Conservation (phyloP, 352 stramenopile species). For the Phytophthora meadii region DNA sequence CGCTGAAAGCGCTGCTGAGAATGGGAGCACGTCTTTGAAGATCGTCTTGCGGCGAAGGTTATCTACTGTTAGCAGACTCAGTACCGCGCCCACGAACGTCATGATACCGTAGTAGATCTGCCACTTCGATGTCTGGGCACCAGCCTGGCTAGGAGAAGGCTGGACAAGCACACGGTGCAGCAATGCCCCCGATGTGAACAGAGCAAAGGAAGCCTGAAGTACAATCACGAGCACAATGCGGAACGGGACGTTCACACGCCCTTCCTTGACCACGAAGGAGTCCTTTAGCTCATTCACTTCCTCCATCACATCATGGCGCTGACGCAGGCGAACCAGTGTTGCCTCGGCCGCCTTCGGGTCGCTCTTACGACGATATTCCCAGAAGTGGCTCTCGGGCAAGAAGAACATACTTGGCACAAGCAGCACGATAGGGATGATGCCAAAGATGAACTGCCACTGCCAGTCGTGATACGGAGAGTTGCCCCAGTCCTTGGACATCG, state of each 20-base stretch:
- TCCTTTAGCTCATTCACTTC: constrained; percentile 75
- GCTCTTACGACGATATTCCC: constrained; percentile 69
- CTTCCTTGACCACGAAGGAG: constrained; percentile 71
- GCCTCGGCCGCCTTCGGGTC: constrained; percentile 75
- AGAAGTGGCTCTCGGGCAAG: constrained; percentile 81
- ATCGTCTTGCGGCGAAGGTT: constrained; percentile 90
- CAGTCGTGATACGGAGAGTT: constrained; percentile 80
- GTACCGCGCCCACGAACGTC: constrained; percentile 67
- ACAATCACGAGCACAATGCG: constrained; percentile 65
- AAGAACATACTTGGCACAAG: constrained; percentile 67
- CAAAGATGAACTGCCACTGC: constrained; percentile 85
- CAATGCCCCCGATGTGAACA: constrained; percentile 77
- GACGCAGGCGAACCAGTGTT: constrained; percentile 69
- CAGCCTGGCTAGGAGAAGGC: constrained; percentile 38
- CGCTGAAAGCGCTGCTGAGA: constrained; percentile 63
- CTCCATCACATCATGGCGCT: constrained; percentile 86
- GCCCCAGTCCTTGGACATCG: constrained; percentile 65
- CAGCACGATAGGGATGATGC: constrained; percentile 69
- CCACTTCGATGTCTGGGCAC: constrained; percentile 77
- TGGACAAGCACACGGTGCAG: constrained; percentile 75
- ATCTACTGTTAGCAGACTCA: constrained; percentile 84
- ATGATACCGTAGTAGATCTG: constrained; percentile 82
- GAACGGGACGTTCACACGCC: constrained; percentile 75
- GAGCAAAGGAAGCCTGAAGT: constrained; percentile 70
- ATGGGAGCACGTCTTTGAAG: constrained; percentile 86